Percentiles rank a stretch among this genome's conserved stretches.
Conservation (phyloP, 306 rosid genomes). For the Malus sieversii region DNA sequence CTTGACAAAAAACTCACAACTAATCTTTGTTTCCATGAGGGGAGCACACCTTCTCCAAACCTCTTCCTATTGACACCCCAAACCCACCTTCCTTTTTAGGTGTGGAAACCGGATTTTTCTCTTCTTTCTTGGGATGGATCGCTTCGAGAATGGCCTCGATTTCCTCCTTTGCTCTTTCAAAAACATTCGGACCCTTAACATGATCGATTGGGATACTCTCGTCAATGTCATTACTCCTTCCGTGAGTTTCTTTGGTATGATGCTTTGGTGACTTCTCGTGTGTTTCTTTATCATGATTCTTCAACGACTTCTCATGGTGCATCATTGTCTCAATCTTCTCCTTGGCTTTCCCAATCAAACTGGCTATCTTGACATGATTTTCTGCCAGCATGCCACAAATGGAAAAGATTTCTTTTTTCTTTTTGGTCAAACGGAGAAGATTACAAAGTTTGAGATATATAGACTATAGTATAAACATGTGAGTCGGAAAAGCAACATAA, state of each 20-base stretch:
- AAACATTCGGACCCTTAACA: conserved; percentile 56
- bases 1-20: not conserved
- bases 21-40: conserved; percentile 7
- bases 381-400: conserved; percentile 28
- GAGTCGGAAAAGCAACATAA: not conserved
- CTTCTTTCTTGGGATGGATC: conserved; percentile 47
- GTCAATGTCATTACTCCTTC: conserved; percentile 49
- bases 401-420: not conserved
- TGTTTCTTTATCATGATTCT: conserved; percentile 28
- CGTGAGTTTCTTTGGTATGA: conserved; percentile 59
- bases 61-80: conserved; percentile 2
- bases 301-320: conserved; percentile 40
- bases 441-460: not conserved
- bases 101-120: conserved; percentile 6
- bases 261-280: conserved; percentile 36
- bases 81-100: conserved; percentile 19
- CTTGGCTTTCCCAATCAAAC: conserved; percentile 36
- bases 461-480: not conserved
- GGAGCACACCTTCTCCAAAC: conserved; percentile 9
- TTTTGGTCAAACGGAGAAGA: not conserved
- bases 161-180: conserved; percentile 70
- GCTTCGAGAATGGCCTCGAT: conserved; percentile 55
- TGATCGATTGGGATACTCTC: conserved; percentile 42
- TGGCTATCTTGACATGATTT: conserved; percentile 15
- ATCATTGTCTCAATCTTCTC: conserved; percentile 39